Evolutionary conservation across 495 filamentous ascomycete species (phyloP).

Genomic region (Neurospora intermedia): DNA sequence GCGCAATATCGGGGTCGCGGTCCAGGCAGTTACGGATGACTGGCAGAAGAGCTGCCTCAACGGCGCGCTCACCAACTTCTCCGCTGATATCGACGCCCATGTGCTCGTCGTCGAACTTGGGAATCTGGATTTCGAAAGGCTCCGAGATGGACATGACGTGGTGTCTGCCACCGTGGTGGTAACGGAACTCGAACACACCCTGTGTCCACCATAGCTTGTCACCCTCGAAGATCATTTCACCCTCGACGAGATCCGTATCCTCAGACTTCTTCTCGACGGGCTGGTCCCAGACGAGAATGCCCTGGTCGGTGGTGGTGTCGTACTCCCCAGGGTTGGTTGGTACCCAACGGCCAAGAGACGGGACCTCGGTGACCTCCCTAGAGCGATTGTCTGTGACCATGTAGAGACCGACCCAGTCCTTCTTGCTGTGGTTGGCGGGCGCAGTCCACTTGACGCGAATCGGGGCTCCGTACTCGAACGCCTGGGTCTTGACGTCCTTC

Average conservation of each 20-base stretch:
- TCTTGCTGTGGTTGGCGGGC: slow-evolving; percentile 79
- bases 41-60: slow-evolving; percentile 69
- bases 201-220: slow-evolving; percentile 97
- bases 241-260: slow-evolving; percentile 43
- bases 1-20: slow-evolving; percentile 82
- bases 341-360: slow-evolving; percentile 84
- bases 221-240: slow-evolving; percentile 80
- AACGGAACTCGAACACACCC: slow-evolving; percentile 91
- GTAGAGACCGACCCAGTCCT: slow-evolving; percentile 94
- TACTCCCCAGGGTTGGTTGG: slow-evolving; percentile 67
- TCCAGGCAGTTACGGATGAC: slow-evolving; percentile 88
- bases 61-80: slow-evolving; percentile 30
- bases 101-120: slow-evolving; percentile 57
- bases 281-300: slow-evolving; percentile 62
- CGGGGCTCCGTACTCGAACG: slow-evolving; percentile 82
- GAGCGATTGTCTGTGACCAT: slow-evolving; percentile 86
- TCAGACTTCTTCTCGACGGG: slow-evolving; percentile 38
- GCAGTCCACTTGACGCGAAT: slow-evolving; percentile 90
- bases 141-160: slow-evolving; percentile 93
- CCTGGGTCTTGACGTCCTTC: slow-evolving; percentile 53
- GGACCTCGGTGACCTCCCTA: slow-evolving; percentile 69
- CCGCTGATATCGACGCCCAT: slow-evolving; percentile 33
- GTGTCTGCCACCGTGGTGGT: slow-evolving; percentile 90
- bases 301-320: slow-evolving; percentile 66
- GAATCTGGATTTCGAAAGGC: slow-evolving; percentile 82